Evolutionary conservation across 345 rosid species (phyloP).

Genomic region (Adansonia digitata): DNA sequence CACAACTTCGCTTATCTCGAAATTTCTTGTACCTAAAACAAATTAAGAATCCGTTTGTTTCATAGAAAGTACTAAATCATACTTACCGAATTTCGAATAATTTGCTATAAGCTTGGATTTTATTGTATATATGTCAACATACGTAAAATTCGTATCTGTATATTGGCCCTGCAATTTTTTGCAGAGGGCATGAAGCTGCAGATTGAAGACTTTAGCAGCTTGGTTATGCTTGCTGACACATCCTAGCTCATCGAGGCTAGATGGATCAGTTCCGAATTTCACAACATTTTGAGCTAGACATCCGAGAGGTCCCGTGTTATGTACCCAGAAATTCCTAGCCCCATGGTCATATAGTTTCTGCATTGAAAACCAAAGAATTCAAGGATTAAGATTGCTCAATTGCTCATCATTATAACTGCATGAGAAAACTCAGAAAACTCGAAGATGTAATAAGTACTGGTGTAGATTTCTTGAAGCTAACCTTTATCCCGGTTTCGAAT

Average conservation of each 20-base stretch:
- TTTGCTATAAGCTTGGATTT: conserved; percentile 66
- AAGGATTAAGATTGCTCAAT: not conserved
- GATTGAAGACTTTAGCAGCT: conserved; percentile 81
- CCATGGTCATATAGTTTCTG: conserved; percentile 81
- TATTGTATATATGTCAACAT: conserved; percentile 70
- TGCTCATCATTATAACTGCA: not conserved
- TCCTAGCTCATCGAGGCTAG: conserved; percentile 79
- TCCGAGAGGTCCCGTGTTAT: conserved; percentile 93
- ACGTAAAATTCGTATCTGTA: conserved; percentile 61
- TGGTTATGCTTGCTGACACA: conserved; percentile 75
- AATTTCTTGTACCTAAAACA: not conserved
- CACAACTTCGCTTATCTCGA: not conserved
- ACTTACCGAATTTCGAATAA: conserved; percentile 68
- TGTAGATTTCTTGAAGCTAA: conserved; percentile 11
- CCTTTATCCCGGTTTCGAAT: conserved; percentile 72
- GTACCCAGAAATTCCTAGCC: conserved; percentile 87
- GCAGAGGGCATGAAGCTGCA: conserved; percentile 77
- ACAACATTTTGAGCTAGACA: conserved; percentile 88
- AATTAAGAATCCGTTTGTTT: not conserved
- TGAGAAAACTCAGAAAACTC: not conserved
- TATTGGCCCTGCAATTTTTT: conserved; percentile 56
- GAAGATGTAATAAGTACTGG: not conserved
- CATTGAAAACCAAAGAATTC: conserved; percentile 3
- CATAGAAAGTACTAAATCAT: not conserved
- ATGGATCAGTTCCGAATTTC: conserved; percentile 70